A percentile compares a stretch with the other conserved stretches of the same genome.
These are phyloP conservation scores for Fusarium verticillioides DNA, from an alignment of 2,329 filamentous ascomycete species.

Conservation along the genomic window DNA sequence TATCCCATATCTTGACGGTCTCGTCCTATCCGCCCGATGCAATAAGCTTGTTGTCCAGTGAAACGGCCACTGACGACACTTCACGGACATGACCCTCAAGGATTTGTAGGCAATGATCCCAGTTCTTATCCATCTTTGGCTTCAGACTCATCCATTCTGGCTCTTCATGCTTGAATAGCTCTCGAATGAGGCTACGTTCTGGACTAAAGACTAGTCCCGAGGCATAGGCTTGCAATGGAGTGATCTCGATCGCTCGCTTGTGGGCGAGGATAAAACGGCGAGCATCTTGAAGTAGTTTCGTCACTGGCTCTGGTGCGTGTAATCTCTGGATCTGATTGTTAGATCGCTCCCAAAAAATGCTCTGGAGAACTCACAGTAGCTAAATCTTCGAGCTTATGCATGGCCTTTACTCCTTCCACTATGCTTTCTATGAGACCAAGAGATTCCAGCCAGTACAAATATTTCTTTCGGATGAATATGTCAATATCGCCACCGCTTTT, in stretches of 20 bases:
- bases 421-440: too few relatives aligned
- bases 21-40: fast-evolving
- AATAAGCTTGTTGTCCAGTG: too few relatives aligned
- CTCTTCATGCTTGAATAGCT: fast-evolving
- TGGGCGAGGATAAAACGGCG: neutral
- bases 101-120: neutral
- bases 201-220: neutral
- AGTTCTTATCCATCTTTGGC: fast-evolving
- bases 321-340: fast-evolving
- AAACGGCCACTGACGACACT: fast-evolving
- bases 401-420: fast-evolving
- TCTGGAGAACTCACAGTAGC: fast-evolving
- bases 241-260: fast-evolving
- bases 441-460: neutral
- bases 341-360: fast-evolving
- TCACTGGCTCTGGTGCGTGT: fast-evolving
- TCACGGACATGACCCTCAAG: fast-evolving
- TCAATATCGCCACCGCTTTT: fast-evolving
- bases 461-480: neutral
- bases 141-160: fast-evolving
- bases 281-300: fast-evolving
- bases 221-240: neutral
- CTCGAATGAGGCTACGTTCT: neutral
- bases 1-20: neutral
- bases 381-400: fast-evolving